Percentiles rank a stretch among this genome's conserved stretches.
Evolutionary conservation across 768 basidiomycete genomes (phyloP).

Genomic region (Termitomyces sp.): DNA sequence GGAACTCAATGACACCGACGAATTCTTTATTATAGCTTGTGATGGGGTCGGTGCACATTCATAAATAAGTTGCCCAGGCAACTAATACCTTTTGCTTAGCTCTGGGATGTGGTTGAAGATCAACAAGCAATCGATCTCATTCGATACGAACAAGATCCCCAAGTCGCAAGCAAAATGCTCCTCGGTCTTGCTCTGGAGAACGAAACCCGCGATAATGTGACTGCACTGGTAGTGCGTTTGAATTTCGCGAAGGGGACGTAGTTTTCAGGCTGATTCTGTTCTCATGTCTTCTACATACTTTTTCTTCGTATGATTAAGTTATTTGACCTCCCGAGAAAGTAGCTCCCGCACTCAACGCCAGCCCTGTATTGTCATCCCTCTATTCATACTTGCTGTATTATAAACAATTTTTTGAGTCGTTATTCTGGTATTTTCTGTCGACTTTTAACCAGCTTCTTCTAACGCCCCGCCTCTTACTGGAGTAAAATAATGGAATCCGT

Average conservation of each 20-base stretch:
- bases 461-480: no score
- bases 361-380: background rate
- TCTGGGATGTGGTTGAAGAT: conserved; percentile 14
- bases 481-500: no score
- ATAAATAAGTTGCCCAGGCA: background rate
- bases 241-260: background rate
- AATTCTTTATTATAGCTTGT: conserved; percentile 13
- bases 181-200: conserved; percentile 9
- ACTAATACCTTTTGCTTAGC: background rate
- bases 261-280: background rate
- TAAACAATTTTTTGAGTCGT: background rate
- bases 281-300: background rate
- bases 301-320: background rate
- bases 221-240: conserved; percentile 14
- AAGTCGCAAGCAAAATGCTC: conserved; percentile 12
- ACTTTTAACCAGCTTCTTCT: background rate
- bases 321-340: background rate
- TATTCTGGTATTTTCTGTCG: background rate
- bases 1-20: conserved; percentile 5
- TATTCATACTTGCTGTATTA: background rate
- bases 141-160: conserved; percentile 5
- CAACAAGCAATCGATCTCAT: conserved; percentile 11
- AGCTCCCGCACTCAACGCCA: background rate
- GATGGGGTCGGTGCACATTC: conserved; percentile 10
- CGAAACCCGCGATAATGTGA: conserved; percentile 14